These are phyloP conservation scores for Esteya vermicola DNA, from an alignment of 2,329 filamentous ascomycete species.

Conservation along the genomic window DNA sequence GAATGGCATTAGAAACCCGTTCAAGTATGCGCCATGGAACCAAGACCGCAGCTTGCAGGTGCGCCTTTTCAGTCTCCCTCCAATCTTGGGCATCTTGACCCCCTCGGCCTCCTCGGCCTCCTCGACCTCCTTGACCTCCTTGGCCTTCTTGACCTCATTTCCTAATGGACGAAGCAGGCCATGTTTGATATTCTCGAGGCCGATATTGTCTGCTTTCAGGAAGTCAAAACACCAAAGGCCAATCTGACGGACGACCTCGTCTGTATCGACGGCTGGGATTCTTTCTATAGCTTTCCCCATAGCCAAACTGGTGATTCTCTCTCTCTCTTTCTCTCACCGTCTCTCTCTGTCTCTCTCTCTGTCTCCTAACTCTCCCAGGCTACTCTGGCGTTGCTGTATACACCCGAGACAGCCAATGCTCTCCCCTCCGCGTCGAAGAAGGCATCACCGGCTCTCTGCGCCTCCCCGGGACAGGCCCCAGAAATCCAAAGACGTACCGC, in stretches of 20 bases:
- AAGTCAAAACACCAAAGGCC: constrained; percentile 90
- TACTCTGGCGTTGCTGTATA: constrained; percentile 96
- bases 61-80: constrained; percentile 1
- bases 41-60: constrained; percentile 57
- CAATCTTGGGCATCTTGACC: neutral
- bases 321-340: neutral
- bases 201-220: constrained; percentile 90
- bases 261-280: constrained; percentile 86
- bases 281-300: constrained; percentile 84
- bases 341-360: neutral
- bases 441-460: constrained; percentile 75
- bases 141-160: neutral
- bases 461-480: constrained; percentile 58
- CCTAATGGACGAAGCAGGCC: constrained; percentile 30
- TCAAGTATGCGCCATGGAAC: constrained; percentile 73
- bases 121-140: neutral
- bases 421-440: constrained; percentile 82
- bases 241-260: constrained; percentile 94
- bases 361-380: constrained; percentile 33
- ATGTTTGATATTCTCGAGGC: constrained; percentile 93
- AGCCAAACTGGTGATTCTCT: constrained; percentile 65
- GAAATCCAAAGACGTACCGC: constrained; percentile 54
- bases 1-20: constrained; percentile 73
- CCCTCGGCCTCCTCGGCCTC: neutral
- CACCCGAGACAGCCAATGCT: constrained; percentile 73